These are phyloP conservation scores for Thielaviopsis musarum DNA, from an alignment of 2,329 filamentous ascomycete genomes.

Conservation along the genomic window DNA sequence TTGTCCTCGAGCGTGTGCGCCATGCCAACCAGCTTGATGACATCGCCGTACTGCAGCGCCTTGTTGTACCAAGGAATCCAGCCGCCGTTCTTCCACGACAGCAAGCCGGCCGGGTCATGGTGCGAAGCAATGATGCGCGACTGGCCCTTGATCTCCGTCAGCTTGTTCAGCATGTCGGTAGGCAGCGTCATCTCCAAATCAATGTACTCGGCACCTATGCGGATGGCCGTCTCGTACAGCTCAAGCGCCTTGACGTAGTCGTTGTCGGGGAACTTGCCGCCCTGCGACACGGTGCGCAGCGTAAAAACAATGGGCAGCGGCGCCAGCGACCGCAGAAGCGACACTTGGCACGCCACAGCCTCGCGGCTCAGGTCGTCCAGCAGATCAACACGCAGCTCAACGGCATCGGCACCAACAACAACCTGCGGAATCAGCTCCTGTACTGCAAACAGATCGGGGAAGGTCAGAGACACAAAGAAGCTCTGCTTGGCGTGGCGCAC, in stretches of 20 bases:
- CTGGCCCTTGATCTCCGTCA: constrained; percentile 49
- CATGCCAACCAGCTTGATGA: constrained; percentile 85
- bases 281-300: constrained; percentile 68
- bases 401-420: constrained; percentile 74
- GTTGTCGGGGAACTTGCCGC: constrained; percentile 71
- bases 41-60: constrained; percentile 74
- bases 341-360: constrained; percentile 67
- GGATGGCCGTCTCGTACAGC: constrained; percentile 63
- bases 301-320: constrained; percentile 83
- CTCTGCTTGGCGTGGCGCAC: constrained; percentile 46
- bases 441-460: constrained; percentile 53
- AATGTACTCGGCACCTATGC: constrained; percentile 78
- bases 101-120: constrained; percentile 62
- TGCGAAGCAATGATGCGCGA: constrained; percentile 89
- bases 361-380: constrained; percentile 60
- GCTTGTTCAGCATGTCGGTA: constrained; percentile 51
- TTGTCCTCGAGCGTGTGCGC: constrained; percentile 70
- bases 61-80: constrained; percentile 86
- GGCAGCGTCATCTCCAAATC: constrained; percentile 85
- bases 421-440: constrained; percentile 51
- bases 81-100: constrained; percentile 84
- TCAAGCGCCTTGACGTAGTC: constrained; percentile 52
- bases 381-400: constrained; percentile 86
- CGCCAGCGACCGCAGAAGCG: constrained; percentile 55
- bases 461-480: constrained; percentile 84